Percentiles rank a stretch among this genome's conserved stretches.
These are phyloP conservation scores for Backusella morwellensis DNA, from an alignment of 192 early-diverging fungal genomes.

Conservation along the genomic window DNA sequence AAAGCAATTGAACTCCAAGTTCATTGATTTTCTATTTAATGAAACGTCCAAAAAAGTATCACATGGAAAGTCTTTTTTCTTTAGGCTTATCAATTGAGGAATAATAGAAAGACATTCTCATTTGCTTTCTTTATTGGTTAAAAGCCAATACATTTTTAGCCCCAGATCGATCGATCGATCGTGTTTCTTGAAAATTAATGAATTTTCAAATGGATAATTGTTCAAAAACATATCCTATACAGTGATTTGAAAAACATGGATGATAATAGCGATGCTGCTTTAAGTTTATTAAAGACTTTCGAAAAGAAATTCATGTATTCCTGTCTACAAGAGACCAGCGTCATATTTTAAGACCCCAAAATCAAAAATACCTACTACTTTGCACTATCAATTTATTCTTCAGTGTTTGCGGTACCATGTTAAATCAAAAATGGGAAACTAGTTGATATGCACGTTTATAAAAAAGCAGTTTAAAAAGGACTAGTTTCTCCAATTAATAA, in stretches of 20 bases:
- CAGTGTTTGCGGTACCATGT: not conserved
- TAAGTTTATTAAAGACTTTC: too few species aligned
- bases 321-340: too few species aligned
- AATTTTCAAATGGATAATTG: not conserved
- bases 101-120: too few species aligned
- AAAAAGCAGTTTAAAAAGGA: not conserved
- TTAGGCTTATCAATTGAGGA: too few species aligned
- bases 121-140: not conserved
- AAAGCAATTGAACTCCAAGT: not conserved
- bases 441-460: not conserved
- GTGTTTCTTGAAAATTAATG: not conserved
- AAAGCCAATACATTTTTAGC: not conserved
- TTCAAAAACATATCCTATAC: not conserved
- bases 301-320: too few species aligned
- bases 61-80: too few species aligned
- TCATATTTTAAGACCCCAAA: too few species aligned
- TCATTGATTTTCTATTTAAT: too few species aligned
- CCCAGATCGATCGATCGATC: not conserved
- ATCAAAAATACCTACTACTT: not conserved
- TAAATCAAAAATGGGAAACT: not conserved
- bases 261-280: too few species aligned
- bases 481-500: not conserved
- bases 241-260: too few species aligned
- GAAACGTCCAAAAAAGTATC: too few species aligned
- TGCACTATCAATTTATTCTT: not conserved